Conservation (phyloP, 495 filamentous ascomycete species). For the Neurospora africana region DNA sequence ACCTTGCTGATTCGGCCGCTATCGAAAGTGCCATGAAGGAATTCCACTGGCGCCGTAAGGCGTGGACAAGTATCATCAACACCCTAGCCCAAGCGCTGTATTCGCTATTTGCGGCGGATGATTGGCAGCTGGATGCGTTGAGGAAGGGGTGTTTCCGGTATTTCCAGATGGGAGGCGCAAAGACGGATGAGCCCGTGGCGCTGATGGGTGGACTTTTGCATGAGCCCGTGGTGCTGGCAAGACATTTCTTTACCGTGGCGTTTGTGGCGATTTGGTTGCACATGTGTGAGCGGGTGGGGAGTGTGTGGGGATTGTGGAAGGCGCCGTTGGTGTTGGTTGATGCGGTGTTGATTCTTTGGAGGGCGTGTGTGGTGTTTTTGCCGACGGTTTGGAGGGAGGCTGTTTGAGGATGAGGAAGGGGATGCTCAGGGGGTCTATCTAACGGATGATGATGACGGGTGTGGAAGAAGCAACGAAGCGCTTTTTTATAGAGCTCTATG, state of each 20-base stretch:
- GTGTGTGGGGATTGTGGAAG: constrained; percentile 34
- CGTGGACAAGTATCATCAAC: constrained; percentile 77
- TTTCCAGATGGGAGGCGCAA: constrained; percentile 61
- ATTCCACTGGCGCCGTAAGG: constrained; percentile 86
- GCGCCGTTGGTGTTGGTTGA: constrained; percentile 50
- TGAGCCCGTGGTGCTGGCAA: constrained; percentile 67
- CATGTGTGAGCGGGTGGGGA: constrained; percentile 31
- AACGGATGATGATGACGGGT: not conserved
- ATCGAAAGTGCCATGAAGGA: constrained; percentile 58
- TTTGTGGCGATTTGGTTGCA: constrained; percentile 80
- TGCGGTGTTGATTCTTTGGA: constrained; percentile 66
- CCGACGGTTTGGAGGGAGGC: constrained; percentile 64
- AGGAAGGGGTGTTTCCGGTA: constrained; percentile 90
- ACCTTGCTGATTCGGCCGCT: constrained; percentile 51
- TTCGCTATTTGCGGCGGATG: constrained; percentile 78
- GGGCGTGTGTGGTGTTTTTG: constrained; percentile 78
- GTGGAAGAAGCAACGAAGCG: not conserved
- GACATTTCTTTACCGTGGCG: constrained; percentile 91
- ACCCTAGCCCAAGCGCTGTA: constrained; percentile 92
- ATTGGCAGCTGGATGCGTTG: constrained; percentile 63
- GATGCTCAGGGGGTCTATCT: not conserved
- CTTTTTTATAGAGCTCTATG: not conserved
- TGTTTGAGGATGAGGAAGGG: not conserved
- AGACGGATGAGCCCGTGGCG: constrained; percentile 63
- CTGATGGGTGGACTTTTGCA: constrained; percentile 76